These are phyloP conservation scores for Linnemannia hyalina DNA, from an alignment of 192 early-diverging fungal species.

Conservation along the genomic window DNA sequence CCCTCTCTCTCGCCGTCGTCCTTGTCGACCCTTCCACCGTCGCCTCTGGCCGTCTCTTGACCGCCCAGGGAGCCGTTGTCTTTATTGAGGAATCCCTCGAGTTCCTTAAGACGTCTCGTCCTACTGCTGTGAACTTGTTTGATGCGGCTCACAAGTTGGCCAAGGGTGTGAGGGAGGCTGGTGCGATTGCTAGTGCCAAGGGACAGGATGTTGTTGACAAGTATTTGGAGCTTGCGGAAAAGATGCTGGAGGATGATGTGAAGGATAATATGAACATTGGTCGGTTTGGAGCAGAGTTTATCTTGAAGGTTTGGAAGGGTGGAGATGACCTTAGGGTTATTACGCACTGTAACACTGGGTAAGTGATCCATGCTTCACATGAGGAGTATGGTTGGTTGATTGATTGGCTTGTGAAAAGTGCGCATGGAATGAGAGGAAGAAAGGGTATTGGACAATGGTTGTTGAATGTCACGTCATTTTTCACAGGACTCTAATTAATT, in stretches of 20 bases:
- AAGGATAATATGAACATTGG: slow-evolving; percentile 92
- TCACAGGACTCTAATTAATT: background rate
- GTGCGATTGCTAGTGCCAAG: slow-evolving; percentile 25
- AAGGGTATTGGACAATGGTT: background rate
- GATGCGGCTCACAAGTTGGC: slow-evolving; percentile 79
- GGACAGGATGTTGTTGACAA: slow-evolving; percentile 64
- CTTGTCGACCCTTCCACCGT: slow-evolving; percentile 45
- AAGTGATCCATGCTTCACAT: slow-evolving; percentile 25
- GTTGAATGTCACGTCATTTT: background rate
- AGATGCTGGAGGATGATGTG: slow-evolving; percentile 89
- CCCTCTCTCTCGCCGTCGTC: slow-evolving; percentile 90
- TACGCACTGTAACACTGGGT: slow-evolving; percentile 99
- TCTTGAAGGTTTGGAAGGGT: slow-evolving; percentile 64
- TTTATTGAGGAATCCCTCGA: slow-evolving; percentile 75
- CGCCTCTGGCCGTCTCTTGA: slow-evolving; percentile 25
- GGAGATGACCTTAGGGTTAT: slow-evolving; percentile 72
- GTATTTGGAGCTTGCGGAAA: slow-evolving; percentile 82
- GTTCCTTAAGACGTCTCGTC: slow-evolving; percentile 90
- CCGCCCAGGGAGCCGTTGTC: slow-evolving; percentile 51
- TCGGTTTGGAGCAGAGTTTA: slow-evolving; percentile 79
- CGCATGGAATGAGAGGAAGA: background rate
- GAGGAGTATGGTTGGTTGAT: background rate
- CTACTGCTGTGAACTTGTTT: slow-evolving; percentile 97
- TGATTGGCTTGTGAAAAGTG: slow-evolving; percentile 4
- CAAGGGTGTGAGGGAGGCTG: slow-evolving; percentile 44